These are phyloP conservation scores for Diplocarpon rosae DNA, from an alignment of 2,329 filamentous ascomycete genomes.

Conservation along the genomic window DNA sequence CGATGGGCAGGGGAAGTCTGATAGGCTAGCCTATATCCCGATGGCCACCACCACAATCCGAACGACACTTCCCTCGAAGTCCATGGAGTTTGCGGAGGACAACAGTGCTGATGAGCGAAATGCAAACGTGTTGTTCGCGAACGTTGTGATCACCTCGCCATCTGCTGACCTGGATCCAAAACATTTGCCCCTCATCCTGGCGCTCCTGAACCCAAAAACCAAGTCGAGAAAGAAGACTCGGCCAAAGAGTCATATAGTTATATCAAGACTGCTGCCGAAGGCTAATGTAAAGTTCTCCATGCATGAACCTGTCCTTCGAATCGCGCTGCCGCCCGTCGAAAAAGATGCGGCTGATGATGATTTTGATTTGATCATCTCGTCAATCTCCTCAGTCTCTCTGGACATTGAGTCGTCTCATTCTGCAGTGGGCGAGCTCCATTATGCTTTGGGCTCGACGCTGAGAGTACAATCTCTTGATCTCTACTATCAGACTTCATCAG, in stretches of 20 bases:
- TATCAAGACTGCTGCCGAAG: slow-evolving; percentile 88
- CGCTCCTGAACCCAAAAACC: slow-evolving; percentile 53
- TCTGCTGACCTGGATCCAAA: slow-evolving; percentile 88
- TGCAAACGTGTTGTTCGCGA: slow-evolving; percentile 77
- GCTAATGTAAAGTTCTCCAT: slow-evolving; percentile 91
- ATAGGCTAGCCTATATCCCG: slow-evolving; percentile 83
- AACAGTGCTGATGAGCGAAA: slow-evolving; percentile 74
- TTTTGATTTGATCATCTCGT: slow-evolving; percentile 90
- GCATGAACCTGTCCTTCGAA: slow-evolving; percentile 88
- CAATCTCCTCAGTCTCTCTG: slow-evolving; percentile 83
- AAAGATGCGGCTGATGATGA: slow-evolving; percentile 58
- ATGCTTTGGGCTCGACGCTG: slow-evolving; percentile 72
- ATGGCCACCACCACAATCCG: slow-evolving; percentile 95
- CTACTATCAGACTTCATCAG: slow-evolving; percentile 85
- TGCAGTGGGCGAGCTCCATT: slow-evolving; percentile 70
- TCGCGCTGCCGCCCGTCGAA: slow-evolving; percentile 72
- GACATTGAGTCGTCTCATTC: slow-evolving; percentile 96
- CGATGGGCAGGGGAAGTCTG: slow-evolving; percentile 74
- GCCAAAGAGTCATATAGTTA: slow-evolving; percentile 52
- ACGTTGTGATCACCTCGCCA: slow-evolving; percentile 90
- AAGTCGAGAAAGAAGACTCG: slow-evolving; percentile 32
- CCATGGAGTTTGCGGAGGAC: slow-evolving; percentile 65
- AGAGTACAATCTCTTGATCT: slow-evolving; percentile 77
- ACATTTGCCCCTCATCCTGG: slow-evolving; percentile 76
- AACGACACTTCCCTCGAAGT: slow-evolving; percentile 90